Evolutionary conservation across 2,329 filamentous ascomycete species (phyloP).

Genomic region (Neodidymelliopsis sp.): DNA sequence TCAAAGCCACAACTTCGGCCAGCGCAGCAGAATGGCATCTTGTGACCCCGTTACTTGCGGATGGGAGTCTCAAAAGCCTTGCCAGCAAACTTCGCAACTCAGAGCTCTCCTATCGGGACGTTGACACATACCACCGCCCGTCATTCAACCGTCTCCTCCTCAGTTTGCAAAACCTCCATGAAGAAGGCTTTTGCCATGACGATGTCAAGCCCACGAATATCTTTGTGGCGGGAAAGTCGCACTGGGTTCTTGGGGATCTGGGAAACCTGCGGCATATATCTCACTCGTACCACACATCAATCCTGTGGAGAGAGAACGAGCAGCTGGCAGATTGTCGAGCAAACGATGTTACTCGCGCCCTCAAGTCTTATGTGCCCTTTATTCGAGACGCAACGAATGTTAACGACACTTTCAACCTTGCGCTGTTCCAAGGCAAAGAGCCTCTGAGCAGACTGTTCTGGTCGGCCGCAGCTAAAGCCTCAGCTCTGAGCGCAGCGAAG

Average conservation of each 20-base stretch:
- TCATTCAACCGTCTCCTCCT: conserved; percentile 37
- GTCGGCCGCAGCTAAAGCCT: conserved; percentile 19
- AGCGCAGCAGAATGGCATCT: conserved; percentile 30
- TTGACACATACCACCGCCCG: conserved; percentile 41
- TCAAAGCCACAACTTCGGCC: conserved; percentile 23
- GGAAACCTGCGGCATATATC: conserved; percentile 42
- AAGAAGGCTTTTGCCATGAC: conserved; percentile 46
- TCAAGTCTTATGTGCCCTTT: conserved; percentile 41
- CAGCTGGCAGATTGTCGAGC: conserved; percentile 36
- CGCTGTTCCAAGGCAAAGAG: conserved; percentile 27
- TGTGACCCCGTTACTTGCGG: conserved; percentile 25
- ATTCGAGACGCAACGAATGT: conserved; percentile 22
- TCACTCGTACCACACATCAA: conserved; percentile 40
- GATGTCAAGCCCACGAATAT: conserved; percentile 49
- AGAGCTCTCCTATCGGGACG: conserved; percentile 9
- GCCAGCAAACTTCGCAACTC: conserved; percentile 7
- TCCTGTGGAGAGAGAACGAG: conserved; percentile 31
- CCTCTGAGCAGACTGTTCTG: conserved; percentile 40
- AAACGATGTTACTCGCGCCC: conserved; percentile 42
- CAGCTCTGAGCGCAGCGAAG: conserved; percentile 18
- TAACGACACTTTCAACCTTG: conserved; percentile 28
- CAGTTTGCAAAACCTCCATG: conserved; percentile 36
- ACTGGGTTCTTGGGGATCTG: conserved; percentile 47
- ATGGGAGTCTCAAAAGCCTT: conserved; percentile 23
- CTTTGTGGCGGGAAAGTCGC: conserved; percentile 29